Percentiles rank a stretch among this genome's conserved stretches.
Evolutionary conservation across 805 yeast species (phyloP).

Genomic region (Metschnikowia reukaufii): DNA sequence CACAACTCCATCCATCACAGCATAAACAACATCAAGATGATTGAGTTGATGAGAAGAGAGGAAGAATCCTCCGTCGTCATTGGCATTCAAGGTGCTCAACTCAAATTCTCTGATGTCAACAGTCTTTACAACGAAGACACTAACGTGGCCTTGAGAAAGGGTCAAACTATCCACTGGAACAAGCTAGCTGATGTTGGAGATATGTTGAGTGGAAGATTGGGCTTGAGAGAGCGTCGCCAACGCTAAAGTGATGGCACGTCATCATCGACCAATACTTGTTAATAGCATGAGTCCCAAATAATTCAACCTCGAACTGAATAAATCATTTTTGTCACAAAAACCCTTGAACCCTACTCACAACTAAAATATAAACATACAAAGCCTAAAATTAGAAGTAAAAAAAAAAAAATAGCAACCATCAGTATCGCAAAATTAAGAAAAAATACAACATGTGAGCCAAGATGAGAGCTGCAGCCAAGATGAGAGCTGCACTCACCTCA

Average conservation of each 20-base stretch:
- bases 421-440: not conserved
- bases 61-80: constrained; percentile 53
- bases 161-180: constrained; percentile 68
- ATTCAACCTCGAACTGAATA: not conserved
- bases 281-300: not conserved
- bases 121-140: constrained; percentile 62
- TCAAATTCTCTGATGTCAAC: constrained; percentile 57
- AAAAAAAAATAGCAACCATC: not conserved
- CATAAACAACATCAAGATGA: constrained; percentile 22
- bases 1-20: constrained; percentile 20
- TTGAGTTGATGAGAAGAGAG: constrained; percentile 20
- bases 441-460: not conserved
- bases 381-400: not conserved
- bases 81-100: constrained; percentile 67
- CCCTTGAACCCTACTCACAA: no score
- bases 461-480: not conserved
- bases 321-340: no score
- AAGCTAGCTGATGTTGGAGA: constrained; percentile 58
- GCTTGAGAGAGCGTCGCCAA: constrained; percentile 32
- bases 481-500: not conserved
- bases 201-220: constrained; percentile 69
- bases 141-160: constrained; percentile 62
- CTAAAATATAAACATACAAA: no score
- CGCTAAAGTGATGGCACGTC: constrained; percentile 1
- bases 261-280: no score